Percentiles rank a stretch among this genome's conserved stretches.
Evolutionary conservation across 1,139 yeast species (phyloP).

Genomic region (Candida glucosophila): DNA sequence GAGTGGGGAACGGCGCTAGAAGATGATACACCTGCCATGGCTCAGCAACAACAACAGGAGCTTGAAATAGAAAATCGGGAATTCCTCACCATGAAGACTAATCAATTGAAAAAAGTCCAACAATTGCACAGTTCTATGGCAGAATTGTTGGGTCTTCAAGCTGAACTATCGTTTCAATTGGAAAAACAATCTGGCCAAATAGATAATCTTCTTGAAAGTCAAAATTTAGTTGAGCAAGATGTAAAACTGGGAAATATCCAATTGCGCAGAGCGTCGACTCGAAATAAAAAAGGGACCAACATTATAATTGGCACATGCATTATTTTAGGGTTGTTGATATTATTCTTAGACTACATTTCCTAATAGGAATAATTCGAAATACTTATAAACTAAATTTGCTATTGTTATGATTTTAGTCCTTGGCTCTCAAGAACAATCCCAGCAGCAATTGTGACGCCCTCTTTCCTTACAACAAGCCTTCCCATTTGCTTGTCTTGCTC

Average conservation of each 20-base stretch:
- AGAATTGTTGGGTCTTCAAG: constrained; percentile 73
- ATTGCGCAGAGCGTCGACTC: constrained; percentile 59
- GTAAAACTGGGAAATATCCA: constrained; percentile 68
- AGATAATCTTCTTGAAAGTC: constrained; percentile 57
- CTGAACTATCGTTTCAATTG: constrained; percentile 69
- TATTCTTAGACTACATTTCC: constrained; percentile 54
- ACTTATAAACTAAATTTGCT: constrained; percentile 52
- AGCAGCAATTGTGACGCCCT: constrained; percentile 84
- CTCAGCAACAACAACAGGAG: constrained; percentile 59
- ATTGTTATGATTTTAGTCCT: constrained; percentile 5
- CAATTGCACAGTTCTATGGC: constrained; percentile 69
- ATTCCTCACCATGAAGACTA: constrained; percentile 49
- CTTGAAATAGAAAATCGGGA: constrained; percentile 68
- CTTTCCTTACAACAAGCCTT: constrained; percentile 75
- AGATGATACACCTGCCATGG: constrained; percentile 15
- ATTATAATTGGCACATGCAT: constrained; percentile 56
- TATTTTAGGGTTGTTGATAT: constrained; percentile 50
- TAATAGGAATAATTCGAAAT: constrained; percentile 23
- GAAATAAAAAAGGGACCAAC: constrained; percentile 65
- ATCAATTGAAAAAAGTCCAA: constrained; percentile 61
- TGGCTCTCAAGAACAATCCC: constrained; percentile 43
- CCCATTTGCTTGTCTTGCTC: constrained; percentile 61
- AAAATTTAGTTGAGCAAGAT: constrained; percentile 61
- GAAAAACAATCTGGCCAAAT: constrained; percentile 72
- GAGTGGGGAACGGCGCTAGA: constrained; percentile 7